Base-by-base conservation (phyloP, 768 basidiomycete species). In the Rhodotorula toruloides region DNA sequence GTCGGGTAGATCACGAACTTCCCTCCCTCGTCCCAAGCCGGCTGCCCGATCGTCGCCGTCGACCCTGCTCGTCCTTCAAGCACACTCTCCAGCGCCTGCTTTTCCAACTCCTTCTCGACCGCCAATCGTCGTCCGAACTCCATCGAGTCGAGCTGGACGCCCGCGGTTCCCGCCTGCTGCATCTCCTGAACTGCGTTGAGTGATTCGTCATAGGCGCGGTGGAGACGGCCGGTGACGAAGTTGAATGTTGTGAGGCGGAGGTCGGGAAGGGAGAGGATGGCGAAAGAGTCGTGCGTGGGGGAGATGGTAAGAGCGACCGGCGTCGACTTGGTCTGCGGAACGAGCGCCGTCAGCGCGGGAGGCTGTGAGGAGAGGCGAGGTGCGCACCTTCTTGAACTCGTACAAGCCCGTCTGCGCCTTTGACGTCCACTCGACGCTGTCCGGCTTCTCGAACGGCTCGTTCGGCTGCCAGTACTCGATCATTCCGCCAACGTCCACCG, bases 111-210 rank as follows among this genome's bases (percentile, higher is more conserved):
- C 67, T 89, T 82, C 77, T 99, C 96, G 37, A 87, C 81, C 7
- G 94, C 94, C 68, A 98, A 80, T n/a, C 94, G 83, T 62, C 94
- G 82, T n/a, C 94, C 92, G 74, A 99, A 97, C 77, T 99, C 96
- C 96, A 99, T 99, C 78, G 97, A 92, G 59, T 99, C 96, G 25
- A 98, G 85, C 73, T 85, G 87, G 78, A 27, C 70, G 4, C 65
- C 72, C 22, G 53, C 54, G 8, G 96, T 96, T 1, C 92, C 94
- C 3, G 92, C 93, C 77, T 98, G 96, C 77, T 99, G 96, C 92
- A 99, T 97, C 77, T 97, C 93, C 76, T 94, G 90, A 44, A 93
- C 89, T 0, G 96, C 93, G 36, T 84, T 80, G 11, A 98, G 82
- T 0, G 89, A 91, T 78, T 99, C 96, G 68, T 99, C 96, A 76